A percentile compares a stretch with the other conserved stretches of the same genome.
Evolutionary conservation across 371 early-diverging fungal species (phyloP).

Genomic region (Rhizopus microsporus): DNA sequence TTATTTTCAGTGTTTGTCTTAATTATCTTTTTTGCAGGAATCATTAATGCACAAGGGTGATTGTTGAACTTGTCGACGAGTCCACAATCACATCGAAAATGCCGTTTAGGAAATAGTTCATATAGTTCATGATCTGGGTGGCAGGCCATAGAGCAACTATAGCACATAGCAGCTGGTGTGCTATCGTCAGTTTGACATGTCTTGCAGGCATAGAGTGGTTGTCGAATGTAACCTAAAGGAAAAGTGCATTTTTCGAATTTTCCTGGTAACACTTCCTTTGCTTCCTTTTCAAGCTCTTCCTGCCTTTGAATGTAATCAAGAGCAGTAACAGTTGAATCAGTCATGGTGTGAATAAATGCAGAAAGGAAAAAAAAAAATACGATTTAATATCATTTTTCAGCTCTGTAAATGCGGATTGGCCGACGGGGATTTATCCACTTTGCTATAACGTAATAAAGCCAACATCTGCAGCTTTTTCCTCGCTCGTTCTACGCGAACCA

Average conservation of each 20-base stretch:
- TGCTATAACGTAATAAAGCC: background rate
- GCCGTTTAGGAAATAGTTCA: conserved; percentile 82
- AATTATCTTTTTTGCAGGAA: conserved; percentile 35
- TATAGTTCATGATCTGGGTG: conserved; percentile 81
- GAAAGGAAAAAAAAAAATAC: conserved; percentile 1
- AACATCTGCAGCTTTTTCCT: background rate
- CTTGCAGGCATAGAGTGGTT: conserved; percentile 82
- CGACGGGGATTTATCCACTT: background rate
- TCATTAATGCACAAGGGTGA: conserved; percentile 36
- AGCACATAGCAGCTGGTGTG: conserved; percentile 74
- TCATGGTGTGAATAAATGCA: conserved; percentile 4
- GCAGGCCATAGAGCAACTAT: conserved; percentile 78
- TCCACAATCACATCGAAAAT: conserved; percentile 90
- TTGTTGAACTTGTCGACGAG: conserved; percentile 45
- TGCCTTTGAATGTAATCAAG: conserved; percentile 59
- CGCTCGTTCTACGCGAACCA: no score
- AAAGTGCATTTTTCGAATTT: conserved; percentile 82
- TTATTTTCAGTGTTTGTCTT: conserved; percentile 61
- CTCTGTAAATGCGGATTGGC: background rate
- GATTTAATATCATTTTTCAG: no score
- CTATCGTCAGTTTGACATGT: conserved; percentile 58
- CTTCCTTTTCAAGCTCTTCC: conserved; percentile 54
- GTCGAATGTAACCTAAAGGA: conserved; percentile 74
- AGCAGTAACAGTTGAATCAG: conserved; percentile 44
- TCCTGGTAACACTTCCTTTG: conserved; percentile 62